Evolutionary conservation across 495 filamentous ascomycete species (phyloP).

Genomic region (Amniculicola lignicola): DNA sequence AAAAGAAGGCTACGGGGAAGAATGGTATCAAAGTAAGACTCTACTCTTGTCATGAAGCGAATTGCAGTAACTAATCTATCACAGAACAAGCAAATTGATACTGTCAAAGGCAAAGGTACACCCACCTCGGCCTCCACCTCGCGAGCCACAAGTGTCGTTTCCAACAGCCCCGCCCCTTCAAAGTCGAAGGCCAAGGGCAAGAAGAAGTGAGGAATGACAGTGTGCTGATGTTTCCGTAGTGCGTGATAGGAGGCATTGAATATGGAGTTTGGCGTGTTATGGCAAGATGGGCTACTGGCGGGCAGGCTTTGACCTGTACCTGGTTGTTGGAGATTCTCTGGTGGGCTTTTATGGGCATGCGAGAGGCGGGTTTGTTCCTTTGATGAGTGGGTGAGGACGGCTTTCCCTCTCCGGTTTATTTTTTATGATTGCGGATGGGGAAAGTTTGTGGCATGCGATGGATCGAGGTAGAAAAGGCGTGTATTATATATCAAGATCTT

Average conservation of each 20-base stretch:
- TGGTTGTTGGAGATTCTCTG: background rate
- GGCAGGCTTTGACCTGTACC: background rate
- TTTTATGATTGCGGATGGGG: too few species aligned
- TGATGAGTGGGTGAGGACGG: too few species aligned
- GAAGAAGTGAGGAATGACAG: constrained; percentile 40
- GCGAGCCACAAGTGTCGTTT: constrained; percentile 57
- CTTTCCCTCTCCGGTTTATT: too few species aligned
- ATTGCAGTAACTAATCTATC: background rate
- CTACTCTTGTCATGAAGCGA: background rate
- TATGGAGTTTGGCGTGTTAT: constrained; percentile 14
- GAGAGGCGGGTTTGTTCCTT: too few species aligned
- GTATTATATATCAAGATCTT: too few species aligned
- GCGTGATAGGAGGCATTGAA: too few species aligned
- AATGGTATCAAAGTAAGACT: constrained; percentile 64
- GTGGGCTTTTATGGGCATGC: too few species aligned
- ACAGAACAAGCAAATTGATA: constrained; percentile 61
- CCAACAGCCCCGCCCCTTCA: constrained; percentile 44
- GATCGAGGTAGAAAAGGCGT: too few species aligned
- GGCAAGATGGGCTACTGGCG: background rate
- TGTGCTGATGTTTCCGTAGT: too few species aligned
- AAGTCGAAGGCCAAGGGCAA: constrained; percentile 53
- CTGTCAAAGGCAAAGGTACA: constrained; percentile 49
- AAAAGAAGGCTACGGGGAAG: constrained; percentile 95
- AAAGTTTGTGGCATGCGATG: too few species aligned
- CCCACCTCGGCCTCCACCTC: constrained; percentile 51